A percentile compares a stretch with the other conserved stretches of the same genome.
Conservation (phyloP, 345 rosid species). For the Melaleuca alternifolia region DNA sequence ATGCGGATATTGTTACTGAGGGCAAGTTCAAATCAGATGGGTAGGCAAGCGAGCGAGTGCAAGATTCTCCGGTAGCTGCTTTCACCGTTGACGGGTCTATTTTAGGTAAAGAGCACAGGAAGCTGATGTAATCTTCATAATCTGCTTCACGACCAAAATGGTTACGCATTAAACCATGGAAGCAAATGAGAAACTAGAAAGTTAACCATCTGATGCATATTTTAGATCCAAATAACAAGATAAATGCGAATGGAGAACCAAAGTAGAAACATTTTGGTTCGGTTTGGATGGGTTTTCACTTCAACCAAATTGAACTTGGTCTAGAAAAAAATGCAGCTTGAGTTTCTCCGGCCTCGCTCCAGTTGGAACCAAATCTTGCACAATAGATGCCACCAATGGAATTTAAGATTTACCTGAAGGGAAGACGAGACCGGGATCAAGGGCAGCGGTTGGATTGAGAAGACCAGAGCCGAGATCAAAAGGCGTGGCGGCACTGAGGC, state of each 20-base stretch:
- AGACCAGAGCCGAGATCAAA: slow-evolving; percentile 74
- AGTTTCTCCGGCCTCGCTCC: too few species aligned
- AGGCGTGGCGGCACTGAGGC: slow-evolving; percentile 32
- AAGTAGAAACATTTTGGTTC: too few species aligned
- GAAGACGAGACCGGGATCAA: slow-evolving; percentile 76
- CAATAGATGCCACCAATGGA: background rate
- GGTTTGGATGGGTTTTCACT: too few species aligned
- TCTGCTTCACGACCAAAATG: slow-evolving; percentile 17
- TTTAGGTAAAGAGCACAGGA: slow-evolving; percentile 63
- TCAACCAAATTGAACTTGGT: too few species aligned
- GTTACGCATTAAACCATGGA: background rate
- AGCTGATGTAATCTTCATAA: slow-evolving; percentile 53
- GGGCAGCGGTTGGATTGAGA: slow-evolving; percentile 51
- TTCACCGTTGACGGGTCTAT: slow-evolving; percentile 17
- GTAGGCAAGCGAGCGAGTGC: slow-evolving; percentile 30
- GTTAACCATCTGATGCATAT: background rate
- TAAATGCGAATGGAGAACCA: too few species aligned
- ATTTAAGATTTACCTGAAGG: slow-evolving; percentile 30
- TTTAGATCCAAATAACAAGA: background rate
- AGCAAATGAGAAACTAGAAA: background rate
- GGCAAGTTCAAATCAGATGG: slow-evolving; percentile 73
- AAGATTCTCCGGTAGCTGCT: slow-evolving; percentile 41
- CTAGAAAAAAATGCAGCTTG: too few species aligned
- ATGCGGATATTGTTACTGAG: slow-evolving; percentile 54
- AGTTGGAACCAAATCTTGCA: too few species aligned